A percentile compares a stretch with the other conserved stretches of the same genome.
Conservation (phyloP, 164 flowering plant species). For the Chimonanthus salicifolius region DNA sequence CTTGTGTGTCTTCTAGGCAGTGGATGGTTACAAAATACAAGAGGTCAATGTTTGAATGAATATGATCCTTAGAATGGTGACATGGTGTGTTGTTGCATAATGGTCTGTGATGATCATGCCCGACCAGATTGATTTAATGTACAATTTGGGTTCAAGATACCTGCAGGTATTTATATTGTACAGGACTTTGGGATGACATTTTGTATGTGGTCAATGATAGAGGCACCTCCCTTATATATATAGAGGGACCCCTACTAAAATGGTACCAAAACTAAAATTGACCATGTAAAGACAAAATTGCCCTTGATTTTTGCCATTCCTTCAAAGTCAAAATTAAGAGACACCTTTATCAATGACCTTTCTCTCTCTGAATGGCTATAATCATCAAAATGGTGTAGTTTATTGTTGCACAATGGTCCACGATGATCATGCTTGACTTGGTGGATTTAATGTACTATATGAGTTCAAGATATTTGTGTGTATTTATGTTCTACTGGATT, state of each 20-base stretch:
- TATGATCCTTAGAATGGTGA: too few species aligned
- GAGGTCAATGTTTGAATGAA: neutral
- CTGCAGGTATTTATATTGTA: too few species aligned
- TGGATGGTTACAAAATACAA: neutral
- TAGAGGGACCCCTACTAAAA: too few species aligned
- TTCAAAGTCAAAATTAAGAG: too few species aligned
- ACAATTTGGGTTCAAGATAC: neutral
- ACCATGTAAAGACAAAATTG: too few species aligned
- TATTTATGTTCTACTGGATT: too few species aligned
- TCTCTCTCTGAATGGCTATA: neutral
- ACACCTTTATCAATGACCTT: too few species aligned
- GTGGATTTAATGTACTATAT: neutral
- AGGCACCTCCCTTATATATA: constrained; percentile 36
- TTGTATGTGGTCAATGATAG: constrained; percentile 23
- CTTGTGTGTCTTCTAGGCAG: neutral
- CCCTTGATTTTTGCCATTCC: too few species aligned
- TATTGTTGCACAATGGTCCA: neutral
- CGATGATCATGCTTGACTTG: neutral
- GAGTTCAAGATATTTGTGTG: neutral
- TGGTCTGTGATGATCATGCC: neutral
- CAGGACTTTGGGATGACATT: neutral
- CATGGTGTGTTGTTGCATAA: neutral
- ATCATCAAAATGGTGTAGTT: too few species aligned
- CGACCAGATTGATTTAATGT: neutral
- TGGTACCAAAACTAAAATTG: too few species aligned